phyloP scores from a whole-genome alignment of 1,284 basidiomycete genomes.

The Trichosporon sp. region DNA sequence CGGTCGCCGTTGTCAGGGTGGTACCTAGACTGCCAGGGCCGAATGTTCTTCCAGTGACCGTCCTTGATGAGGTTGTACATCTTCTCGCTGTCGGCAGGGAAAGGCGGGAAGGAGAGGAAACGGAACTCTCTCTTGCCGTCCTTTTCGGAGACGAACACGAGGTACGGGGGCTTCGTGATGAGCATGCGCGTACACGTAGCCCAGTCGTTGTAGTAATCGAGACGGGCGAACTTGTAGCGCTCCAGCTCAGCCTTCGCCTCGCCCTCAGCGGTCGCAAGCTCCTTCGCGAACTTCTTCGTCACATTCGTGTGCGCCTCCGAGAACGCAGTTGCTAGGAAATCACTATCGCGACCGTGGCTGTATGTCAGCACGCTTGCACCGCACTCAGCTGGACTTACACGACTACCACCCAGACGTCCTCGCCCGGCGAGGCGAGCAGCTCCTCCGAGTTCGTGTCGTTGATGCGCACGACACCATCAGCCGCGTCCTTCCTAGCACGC shows the following conservation, averaged over 20 bases:
- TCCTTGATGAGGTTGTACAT: conserved; percentile 25
- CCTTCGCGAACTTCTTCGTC: conserved; percentile 11
- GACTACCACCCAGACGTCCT: conserved; percentile 33
- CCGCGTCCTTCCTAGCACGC: conserved; percentile 54
- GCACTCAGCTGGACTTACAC: conserved; percentile 24
- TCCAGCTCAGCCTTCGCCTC: neutral
- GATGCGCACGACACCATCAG: conserved; percentile 55
- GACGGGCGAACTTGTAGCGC: conserved; percentile 29
- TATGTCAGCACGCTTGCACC: neutral
- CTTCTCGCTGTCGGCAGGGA: conserved; percentile 24
- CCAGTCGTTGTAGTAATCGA: conserved; percentile 38
- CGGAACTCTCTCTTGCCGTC: conserved; percentile 24
- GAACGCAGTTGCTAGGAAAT: conserved; percentile 19
- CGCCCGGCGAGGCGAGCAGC: conserved; percentile 13
- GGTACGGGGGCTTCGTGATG: conserved; percentile 35
- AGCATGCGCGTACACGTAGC: conserved; percentile 35
- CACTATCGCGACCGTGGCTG: conserved; percentile 25
- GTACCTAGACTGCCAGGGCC: conserved; percentile 27
- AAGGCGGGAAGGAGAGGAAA: conserved; percentile 25
- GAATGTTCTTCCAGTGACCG: conserved; percentile 25
- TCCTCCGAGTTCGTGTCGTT: conserved; percentile 35
- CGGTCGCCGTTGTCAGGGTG: conserved; percentile 24
- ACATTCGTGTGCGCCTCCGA: conserved; percentile 30
- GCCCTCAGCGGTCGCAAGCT: conserved; percentile 4
- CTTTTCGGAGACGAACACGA: conserved; percentile 33